These are phyloP conservation scores for Paracorniculantispora psalliotae DNA, from an alignment of 2,329 filamentous ascomycete species.

Conservation along the genomic window DNA sequence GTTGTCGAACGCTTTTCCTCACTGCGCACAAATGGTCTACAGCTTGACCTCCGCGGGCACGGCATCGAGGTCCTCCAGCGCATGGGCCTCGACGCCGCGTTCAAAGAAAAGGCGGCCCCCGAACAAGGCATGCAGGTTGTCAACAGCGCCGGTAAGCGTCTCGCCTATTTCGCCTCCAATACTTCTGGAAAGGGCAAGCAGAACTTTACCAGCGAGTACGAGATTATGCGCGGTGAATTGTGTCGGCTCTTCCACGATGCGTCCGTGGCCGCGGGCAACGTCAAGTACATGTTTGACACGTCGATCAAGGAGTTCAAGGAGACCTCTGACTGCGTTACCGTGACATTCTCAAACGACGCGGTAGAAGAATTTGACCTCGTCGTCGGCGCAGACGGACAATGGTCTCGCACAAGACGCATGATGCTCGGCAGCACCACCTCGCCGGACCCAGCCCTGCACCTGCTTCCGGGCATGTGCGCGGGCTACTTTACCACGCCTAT, in stretches of 20 bases:
- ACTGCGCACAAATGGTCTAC: slow-evolving; percentile 43
- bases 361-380: slow-evolving; percentile 44
- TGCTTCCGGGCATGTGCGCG: slow-evolving; percentile 22
- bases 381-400: slow-evolving; percentile 51
- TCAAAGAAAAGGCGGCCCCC: slow-evolving; percentile 37
- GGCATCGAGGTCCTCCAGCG: slow-evolving; percentile 45
- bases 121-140: slow-evolving; percentile 44
- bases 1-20: slow-evolving; percentile 36
- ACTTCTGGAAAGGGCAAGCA: slow-evolving; percentile 22
- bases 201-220: slow-evolving; percentile 43
- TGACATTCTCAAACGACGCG: slow-evolving; percentile 38
- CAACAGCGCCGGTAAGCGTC: slow-evolving; percentile 31
- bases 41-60: slow-evolving; percentile 49
- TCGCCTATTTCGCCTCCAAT: slow-evolving; percentile 35
- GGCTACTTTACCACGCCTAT: slow-evolving; percentile 31
- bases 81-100: slow-evolving; percentile 44
- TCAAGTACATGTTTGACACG: slow-evolving; percentile 27
- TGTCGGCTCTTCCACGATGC: slow-evolving; percentile 38
- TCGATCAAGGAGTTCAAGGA: slow-evolving; percentile 20
- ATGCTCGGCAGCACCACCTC: slow-evolving; percentile 28
- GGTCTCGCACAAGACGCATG: slow-evolving; percentile 42
- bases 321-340: slow-evolving; percentile 29
- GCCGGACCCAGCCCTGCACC: slow-evolving; percentile 16
- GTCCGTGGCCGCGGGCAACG: slow-evolving; percentile 12
- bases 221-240: slow-evolving; percentile 52